Evolutionary conservation across 129 eudicot species (phyloP), one percentile per base, ranked within the genome.

Genomic region (Tagetes erecta): DNA sequence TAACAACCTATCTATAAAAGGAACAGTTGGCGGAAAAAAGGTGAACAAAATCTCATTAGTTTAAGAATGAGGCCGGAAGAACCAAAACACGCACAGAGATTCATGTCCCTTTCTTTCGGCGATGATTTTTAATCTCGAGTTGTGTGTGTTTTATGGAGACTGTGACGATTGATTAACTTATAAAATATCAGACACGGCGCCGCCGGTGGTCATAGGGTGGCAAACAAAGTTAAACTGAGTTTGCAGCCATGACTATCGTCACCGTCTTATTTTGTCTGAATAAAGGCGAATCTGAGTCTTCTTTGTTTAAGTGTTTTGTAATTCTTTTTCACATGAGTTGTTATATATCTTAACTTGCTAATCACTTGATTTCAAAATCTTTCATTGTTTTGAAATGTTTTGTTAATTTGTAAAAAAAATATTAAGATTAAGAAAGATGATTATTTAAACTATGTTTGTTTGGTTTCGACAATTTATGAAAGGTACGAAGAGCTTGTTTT

Each of bases 211-310:
- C 71, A 1, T 70, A 47, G 76, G 81, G 76, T 59, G 81, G 81
- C 71, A 56, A 47, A 7, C n/a, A n/a, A n/a, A n/a, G 58, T 3
- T 30, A 40, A 57, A 12, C 62, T 68, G 69, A 50, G 69, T 68
- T 77, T 50, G 81, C 71, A 77, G 81, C 81, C 76, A 47, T 58
- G 81, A 33, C 71, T 36, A 4, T 20, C 50, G 64, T 4, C 55
- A 5, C 47, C 41, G 30, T 57, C 37, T 1, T 1, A 2, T 13
- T 10, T 69, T 77, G 71, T 69, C 76, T 77, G 76, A 77, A 77
- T 69, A 77, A 77, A 77, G 76, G 81, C 75, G 75, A 68, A 77
- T 77, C 81, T 77, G 75, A 77, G 75, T 74, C 81, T 45, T 76
- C 46, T 41, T 64, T 12, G 2, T 7, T 69, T 5, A 27, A 4